Conservation (phyloP, 2,329 filamentous ascomycete species). For the Arthrobotrys sinensis region DNA sequence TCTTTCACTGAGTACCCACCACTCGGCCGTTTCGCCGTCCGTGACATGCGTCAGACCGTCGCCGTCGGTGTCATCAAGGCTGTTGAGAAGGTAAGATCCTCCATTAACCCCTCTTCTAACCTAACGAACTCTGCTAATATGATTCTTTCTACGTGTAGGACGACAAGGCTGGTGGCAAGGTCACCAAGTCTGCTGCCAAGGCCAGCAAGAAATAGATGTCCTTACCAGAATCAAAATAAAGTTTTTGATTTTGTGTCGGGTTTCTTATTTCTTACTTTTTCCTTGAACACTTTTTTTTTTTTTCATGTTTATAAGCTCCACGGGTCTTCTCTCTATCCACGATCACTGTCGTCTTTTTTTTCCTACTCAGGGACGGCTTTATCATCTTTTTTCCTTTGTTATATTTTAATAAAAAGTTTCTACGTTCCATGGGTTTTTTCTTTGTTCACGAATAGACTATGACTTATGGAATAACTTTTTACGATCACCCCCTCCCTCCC, state of each 20-base stretch:
- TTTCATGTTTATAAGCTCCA: slow-evolving; percentile 58
- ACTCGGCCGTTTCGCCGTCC: slow-evolving; percentile 99
- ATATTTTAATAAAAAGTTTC: slow-evolving; percentile 47
- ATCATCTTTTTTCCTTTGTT: slow-evolving; percentile 41
- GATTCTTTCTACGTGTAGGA: slow-evolving; percentile 16
- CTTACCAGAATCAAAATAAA: slow-evolving; percentile 52
- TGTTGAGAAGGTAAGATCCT: slow-evolving; percentile 76
- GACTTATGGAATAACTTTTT: slow-evolving; percentile 58
- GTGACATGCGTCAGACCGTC: slow-evolving; percentile 95
- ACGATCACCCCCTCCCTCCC: slow-evolving; percentile 6
- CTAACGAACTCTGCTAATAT: slow-evolving; percentile 1
- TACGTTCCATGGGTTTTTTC: slow-evolving; percentile 53
- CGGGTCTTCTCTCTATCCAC: slow-evolving; percentile 36
- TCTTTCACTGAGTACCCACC: slow-evolving; percentile 99
- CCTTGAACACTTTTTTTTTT: slow-evolving; percentile 49
- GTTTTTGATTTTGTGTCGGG: slow-evolving; percentile 46
- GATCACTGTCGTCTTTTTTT: slow-evolving; percentile 31
- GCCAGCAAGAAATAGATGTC: slow-evolving; percentile 67
- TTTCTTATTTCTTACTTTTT: slow-evolving; percentile 42
- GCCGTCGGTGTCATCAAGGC: slow-evolving; percentile 96
- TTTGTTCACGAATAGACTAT: slow-evolving; percentile 60
- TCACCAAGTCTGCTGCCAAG: slow-evolving; percentile 68
- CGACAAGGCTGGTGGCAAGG: slow-evolving; percentile 66
- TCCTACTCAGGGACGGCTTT: slow-evolving; percentile 9
- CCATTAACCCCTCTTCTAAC: background rate